phyloP scores from a whole-genome alignment of 179 eudicot species.

The Patellifolia procumbens region DNA sequence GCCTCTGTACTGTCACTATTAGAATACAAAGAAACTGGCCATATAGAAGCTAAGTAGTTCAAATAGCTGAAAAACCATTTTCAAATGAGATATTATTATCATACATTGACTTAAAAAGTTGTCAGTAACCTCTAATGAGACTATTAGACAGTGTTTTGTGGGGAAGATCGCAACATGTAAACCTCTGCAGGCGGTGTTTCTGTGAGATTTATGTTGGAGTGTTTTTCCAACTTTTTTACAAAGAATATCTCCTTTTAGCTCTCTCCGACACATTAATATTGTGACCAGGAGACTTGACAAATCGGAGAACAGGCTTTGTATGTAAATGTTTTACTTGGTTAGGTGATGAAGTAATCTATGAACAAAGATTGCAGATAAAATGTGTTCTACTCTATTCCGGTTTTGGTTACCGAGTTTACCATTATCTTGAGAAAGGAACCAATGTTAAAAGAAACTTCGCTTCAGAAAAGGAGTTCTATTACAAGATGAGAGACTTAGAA shows the following conservation, averaged over 20 bases:
- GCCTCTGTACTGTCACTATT: neutral
- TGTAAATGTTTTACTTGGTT: neutral
- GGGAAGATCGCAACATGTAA: neutral
- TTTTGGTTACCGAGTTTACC: neutral
- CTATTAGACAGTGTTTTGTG: neutral
- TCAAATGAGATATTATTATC: neutral
- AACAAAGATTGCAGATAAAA: neutral
- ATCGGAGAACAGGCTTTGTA: neutral
- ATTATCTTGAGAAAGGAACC: conserved; percentile 1
- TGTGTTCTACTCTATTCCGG: neutral
- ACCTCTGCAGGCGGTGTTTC: neutral
- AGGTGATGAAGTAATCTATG: neutral
- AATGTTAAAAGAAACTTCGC: neutral
- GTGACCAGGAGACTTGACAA: neutral
- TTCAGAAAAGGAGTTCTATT: neutral
- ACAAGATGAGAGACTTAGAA: neutral
- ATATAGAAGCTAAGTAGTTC: neutral
- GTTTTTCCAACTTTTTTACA: neutral
- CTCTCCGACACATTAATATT: neutral
- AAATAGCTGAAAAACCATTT: neutral
- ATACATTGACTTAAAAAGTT: too few relatives aligned
- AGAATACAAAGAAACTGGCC: neutral
- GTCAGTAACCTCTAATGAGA: too few relatives aligned
- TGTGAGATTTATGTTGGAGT: neutral
- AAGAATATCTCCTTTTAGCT: neutral